Evolutionary conservation across 805 yeast genomes (phyloP).

Genomic region (Ogataea degrootiae): DNA sequence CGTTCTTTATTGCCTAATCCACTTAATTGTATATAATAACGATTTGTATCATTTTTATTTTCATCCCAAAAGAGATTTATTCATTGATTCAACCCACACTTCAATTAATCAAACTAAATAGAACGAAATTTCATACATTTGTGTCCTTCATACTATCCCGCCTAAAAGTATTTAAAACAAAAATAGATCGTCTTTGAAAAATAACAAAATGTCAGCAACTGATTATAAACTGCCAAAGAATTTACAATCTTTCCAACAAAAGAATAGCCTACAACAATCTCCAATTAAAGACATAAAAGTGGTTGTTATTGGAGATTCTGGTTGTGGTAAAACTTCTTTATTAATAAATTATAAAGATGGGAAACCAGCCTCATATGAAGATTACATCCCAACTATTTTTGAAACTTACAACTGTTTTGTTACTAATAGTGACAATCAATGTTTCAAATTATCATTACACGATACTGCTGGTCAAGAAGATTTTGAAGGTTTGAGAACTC

Average conservation of each 20-base stretch:
- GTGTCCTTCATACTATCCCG: too few relatives aligned
- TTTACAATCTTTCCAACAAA: slow-evolving; percentile 9
- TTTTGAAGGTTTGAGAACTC: slow-evolving; percentile 73
- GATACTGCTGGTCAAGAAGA: slow-evolving; percentile 92
- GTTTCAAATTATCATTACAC: slow-evolving; percentile 29
- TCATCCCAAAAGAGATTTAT: too few relatives aligned
- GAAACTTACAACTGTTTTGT: slow-evolving; percentile 55
- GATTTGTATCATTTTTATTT: too few relatives aligned
- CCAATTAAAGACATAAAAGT: slow-evolving; percentile 16
- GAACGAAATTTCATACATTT: too few relatives aligned
- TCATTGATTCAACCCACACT: too few relatives aligned
- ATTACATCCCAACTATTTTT: slow-evolving; percentile 62
- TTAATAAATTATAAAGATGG: slow-evolving; percentile 56
- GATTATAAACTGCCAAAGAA: slow-evolving; percentile 9
- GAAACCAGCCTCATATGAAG: slow-evolving; percentile 65
- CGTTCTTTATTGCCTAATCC: too few relatives aligned
- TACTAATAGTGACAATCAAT: slow-evolving; percentile 14
- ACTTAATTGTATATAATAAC: too few relatives aligned
- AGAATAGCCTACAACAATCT: background rate
- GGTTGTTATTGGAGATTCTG: slow-evolving; percentile 87
- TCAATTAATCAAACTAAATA: too few relatives aligned
- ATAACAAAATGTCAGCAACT: slow-evolving; percentile 7
- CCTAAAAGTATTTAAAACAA: background rate
- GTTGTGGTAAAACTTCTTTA: slow-evolving; percentile 85
- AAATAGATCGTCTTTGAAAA: background rate